A percentile compares a stretch with the other conserved stretches of the same genome.
Evolutionary conservation across 169 alveolate species (phyloP).

Genomic region (Eimeria necatrix): DNA sequence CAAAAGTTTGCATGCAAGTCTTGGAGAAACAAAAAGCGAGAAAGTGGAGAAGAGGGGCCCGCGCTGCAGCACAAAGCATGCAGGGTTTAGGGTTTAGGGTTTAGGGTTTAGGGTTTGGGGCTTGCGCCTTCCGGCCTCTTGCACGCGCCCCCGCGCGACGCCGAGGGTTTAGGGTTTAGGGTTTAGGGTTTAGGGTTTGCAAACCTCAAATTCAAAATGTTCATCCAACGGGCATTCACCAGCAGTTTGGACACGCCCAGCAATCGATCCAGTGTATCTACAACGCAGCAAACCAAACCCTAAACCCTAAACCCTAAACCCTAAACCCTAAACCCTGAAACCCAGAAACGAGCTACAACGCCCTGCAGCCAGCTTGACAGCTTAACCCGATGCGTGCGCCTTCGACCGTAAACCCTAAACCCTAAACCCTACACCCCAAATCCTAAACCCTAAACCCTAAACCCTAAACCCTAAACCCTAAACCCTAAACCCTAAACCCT

Average conservation of each 20-base stretch:
- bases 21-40: constrained; percentile 8
- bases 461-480: not conserved
- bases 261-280: constrained; percentile 55
- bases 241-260: constrained; percentile 46
- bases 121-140: no score
- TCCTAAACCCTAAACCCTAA: no score
- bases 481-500: not conserved
- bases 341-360: no score
- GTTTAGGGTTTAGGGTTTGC: not conserved
- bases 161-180: not conserved
- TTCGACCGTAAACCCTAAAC: not conserved
- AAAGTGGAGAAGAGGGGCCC: not conserved
- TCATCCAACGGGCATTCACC: constrained; percentile 71
- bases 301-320: no score
- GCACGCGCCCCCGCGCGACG: no score
- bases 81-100: no score
- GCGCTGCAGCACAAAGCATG: constrained; percentile 8
- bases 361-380: no score
- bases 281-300: not conserved
- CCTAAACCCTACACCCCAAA: no score
- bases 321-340: no score
- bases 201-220: constrained; percentile 53
- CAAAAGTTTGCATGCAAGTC: constrained; percentile 19
- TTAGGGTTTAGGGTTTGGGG: no score
- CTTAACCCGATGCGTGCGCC: no score